Evolutionary conservation across 78 protist genomes (phyloP).

Genomic region (Dictyostelium citrinum): DNA sequence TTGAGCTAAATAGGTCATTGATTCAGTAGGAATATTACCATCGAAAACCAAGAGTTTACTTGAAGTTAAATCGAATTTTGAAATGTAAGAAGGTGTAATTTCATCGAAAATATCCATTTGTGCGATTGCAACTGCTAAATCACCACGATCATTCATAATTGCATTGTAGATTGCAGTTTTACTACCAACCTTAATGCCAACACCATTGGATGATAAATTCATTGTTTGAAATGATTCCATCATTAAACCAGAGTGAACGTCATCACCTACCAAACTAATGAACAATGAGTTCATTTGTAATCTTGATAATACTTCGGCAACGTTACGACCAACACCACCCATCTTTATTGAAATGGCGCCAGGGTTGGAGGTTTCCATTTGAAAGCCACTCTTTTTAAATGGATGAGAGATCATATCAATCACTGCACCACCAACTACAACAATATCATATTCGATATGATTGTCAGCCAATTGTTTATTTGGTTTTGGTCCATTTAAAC

Average conservation of each 20-base stretch:
- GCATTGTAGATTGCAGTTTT: constrained; percentile 81
- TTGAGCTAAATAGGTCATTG: constrained; percentile 8
- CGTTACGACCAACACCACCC: constrained; percentile 85
- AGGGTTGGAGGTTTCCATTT: constrained; percentile 18
- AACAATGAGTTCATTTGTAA: constrained; percentile 33
- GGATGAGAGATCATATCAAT: constrained; percentile 53
- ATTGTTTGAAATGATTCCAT: constrained; percentile 14
- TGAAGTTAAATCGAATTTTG: not conserved
- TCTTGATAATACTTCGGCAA: constrained; percentile 41
- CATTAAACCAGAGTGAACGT: constrained; percentile 4
- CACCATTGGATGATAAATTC: not conserved
- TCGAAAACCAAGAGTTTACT: constrained; percentile 43
- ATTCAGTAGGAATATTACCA: constrained; percentile 67
- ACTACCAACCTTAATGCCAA: not conserved
- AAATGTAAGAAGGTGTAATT: constrained; percentile 10
- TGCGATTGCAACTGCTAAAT: constrained; percentile 66
- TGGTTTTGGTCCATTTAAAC: not conserved
- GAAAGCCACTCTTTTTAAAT: constrained; percentile 22
- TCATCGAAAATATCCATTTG: constrained; percentile 71
- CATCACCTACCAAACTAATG: constrained; percentile 67
- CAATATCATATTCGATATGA: not conserved
- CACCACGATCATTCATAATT: constrained; percentile 61
- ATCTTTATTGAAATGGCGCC: constrained; percentile 13
- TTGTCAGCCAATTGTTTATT: not conserved
- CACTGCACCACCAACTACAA: constrained; percentile 70